Conservation (phyloP, 2,329 filamentous ascomycete species). For the Penicillium olsonii region DNA sequence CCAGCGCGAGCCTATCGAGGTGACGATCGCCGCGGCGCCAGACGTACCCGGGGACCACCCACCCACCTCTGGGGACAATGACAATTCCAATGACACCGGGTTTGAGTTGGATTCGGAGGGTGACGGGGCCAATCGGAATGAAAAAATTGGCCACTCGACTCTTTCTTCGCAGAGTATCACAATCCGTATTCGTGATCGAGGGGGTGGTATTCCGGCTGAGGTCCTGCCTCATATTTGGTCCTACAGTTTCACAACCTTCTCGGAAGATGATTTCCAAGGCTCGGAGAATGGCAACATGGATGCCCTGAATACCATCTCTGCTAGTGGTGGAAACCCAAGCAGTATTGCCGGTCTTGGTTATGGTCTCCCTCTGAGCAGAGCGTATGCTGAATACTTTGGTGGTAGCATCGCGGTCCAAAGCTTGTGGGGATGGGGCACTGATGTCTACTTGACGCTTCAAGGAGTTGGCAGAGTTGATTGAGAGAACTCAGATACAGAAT, state of each 20-base stretch:
- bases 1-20: slow-evolving; percentile 78
- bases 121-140: slow-evolving; percentile 33
- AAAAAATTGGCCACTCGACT: slow-evolving; percentile 34
- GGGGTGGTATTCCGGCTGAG: slow-evolving; percentile 85
- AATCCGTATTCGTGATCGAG: slow-evolving; percentile 92
- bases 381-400: slow-evolving; percentile 97
- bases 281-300: slow-evolving; percentile 59
- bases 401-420: slow-evolving; percentile 95
- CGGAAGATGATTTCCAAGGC: slow-evolving; percentile 59
- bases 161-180: slow-evolving; percentile 76
- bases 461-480: slow-evolving; percentile 57
- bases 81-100: slow-evolving; percentile 28
- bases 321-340: slow-evolving; percentile 69
- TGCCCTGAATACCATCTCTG: slow-evolving; percentile 74
- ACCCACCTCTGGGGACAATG: slow-evolving; percentile 32
- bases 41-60: slow-evolving; percentile 44
- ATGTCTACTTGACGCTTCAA: slow-evolving; percentile 65
- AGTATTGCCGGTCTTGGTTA: slow-evolving; percentile 94
- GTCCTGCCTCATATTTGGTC: slow-evolving; percentile 89
- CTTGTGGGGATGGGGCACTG: slow-evolving; percentile 85
- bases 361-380: slow-evolving; percentile 82
- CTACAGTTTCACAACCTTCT: slow-evolving; percentile 96
- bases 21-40: slow-evolving; percentile 80
- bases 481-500: slow-evolving; percentile 8
- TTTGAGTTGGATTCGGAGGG: slow-evolving; percentile 32